A percentile compares a stretch with the other conserved stretches of the same genome.
These are phyloP conservation scores for Scytalidium lignicola DNA, from an alignment of 2,329 filamentous ascomycete species.

Conservation along the genomic window DNA sequence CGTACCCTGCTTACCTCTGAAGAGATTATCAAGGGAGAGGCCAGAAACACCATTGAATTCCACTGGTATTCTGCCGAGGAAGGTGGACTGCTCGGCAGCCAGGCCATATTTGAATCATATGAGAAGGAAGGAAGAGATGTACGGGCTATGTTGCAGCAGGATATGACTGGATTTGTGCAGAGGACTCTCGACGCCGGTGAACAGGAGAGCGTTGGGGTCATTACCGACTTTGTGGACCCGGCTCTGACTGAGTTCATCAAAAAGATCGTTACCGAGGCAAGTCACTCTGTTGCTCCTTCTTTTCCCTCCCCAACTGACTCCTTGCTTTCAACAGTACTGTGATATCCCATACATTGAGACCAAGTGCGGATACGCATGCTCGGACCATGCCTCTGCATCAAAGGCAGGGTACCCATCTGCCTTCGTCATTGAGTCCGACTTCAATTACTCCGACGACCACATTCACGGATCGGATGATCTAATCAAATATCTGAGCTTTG, in stretches of 20 bases:
- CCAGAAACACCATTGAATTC: constrained; percentile 86
- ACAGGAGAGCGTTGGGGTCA: constrained; percentile 83
- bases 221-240: constrained; percentile 84
- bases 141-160: constrained; percentile 96
- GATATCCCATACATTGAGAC: constrained; percentile 81
- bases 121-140: constrained; percentile 67
- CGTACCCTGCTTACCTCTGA: constrained; percentile 72
- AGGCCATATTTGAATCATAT: constrained; percentile 83
- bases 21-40: constrained; percentile 64
- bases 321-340: constrained; percentile 63
- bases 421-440: constrained; percentile 71
- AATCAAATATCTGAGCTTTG: constrained; percentile 70
- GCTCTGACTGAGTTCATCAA: constrained; percentile 87
- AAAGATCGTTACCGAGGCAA: constrained; percentile 66
- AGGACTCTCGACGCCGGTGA: constrained; percentile 77
- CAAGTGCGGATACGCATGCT: constrained; percentile 83
- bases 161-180: constrained; percentile 91
- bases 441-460: constrained; percentile 60
- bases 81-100: constrained; percentile 78
- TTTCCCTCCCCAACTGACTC: constrained; percentile 4
- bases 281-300: constrained; percentile 13
- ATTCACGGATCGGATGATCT: constrained; percentile 68
- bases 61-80: constrained; percentile 95
- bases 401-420: constrained; percentile 71
- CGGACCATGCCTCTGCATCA: constrained; percentile 67